Conservation (phyloP, 371 early-diverging fungal species). For the Zychaea mexicana region DNA sequence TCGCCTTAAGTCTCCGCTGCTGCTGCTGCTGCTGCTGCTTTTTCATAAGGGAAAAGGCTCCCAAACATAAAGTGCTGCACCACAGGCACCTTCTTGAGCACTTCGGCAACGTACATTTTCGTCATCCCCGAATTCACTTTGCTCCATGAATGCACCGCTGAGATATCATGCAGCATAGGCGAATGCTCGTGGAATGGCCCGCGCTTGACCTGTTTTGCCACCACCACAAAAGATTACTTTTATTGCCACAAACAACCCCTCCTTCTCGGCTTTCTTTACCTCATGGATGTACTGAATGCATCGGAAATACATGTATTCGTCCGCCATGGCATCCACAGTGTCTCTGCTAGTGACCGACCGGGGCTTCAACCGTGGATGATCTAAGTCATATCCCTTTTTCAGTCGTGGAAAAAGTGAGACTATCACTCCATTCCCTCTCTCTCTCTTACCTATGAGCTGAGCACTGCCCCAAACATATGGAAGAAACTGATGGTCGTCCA, state of each 20-base stretch:
- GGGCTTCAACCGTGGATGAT: constrained; percentile 69
- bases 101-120: constrained; percentile 97
- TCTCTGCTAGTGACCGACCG: constrained; percentile 72
- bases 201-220: constrained; percentile 57
- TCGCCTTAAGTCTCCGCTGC: not conserved
- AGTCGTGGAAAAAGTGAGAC: not conserved
- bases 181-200: constrained; percentile 85
- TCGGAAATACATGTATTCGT: constrained; percentile 88
- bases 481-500: constrained; percentile 98
- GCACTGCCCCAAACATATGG: constrained; percentile 96
- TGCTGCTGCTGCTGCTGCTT: not conserved
- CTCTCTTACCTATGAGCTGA: constrained; percentile 66
- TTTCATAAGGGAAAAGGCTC: constrained; percentile 51
- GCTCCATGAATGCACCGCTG: constrained; percentile 83
- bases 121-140: constrained; percentile 95
- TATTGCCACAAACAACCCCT: not conserved
- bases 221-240: not conserved
- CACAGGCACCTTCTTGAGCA: constrained; percentile 93
- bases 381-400: constrained; percentile 13
- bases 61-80: constrained; percentile 98
- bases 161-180: constrained; percentile 93
- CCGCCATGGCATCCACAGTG: constrained; percentile 65
- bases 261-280: constrained; percentile 24
- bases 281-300: constrained; percentile 85
- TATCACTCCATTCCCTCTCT: no score